phyloP scores from a whole-genome alignment of 2,329 filamentous ascomycete species.

The Fusarium sulawesiense region DNA sequence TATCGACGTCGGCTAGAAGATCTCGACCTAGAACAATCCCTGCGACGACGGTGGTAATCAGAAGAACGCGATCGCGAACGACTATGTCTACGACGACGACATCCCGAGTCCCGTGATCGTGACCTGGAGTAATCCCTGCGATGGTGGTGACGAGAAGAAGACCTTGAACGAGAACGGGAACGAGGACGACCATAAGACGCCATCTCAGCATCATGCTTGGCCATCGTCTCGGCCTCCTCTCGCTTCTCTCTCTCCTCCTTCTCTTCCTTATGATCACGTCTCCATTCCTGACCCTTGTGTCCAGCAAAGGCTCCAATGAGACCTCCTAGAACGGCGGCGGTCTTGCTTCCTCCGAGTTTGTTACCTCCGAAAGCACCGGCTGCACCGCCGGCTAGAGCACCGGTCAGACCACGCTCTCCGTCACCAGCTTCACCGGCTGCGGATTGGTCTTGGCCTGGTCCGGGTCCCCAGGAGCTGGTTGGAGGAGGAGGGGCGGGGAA shows the following conservation, averaged over 20 bases:
- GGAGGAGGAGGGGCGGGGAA: background rate
- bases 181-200: background rate
- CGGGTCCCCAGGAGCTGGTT: background rate
- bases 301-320: background rate
- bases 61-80: background rate
- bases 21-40: background rate
- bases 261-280: background rate
- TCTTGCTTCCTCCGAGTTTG: conserved; percentile 2
- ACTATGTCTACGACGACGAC: background rate
- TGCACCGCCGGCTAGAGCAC: background rate
- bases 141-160: background rate
- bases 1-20: background rate
- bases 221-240: background rate
- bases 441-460: background rate
- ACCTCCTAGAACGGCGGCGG: background rate
- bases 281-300: conserved; percentile 1
- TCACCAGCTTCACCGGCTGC: background rate
- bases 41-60: background rate
- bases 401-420: background rate
- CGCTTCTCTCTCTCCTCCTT: background rate
- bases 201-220: background rate
- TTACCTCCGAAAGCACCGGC: background rate
- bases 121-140: background rate
- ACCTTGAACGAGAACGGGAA: background rate
- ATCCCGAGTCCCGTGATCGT: background rate